phyloP scores from a whole-genome alignment of 306 rosid species.

The Lupinus albus region DNA sequence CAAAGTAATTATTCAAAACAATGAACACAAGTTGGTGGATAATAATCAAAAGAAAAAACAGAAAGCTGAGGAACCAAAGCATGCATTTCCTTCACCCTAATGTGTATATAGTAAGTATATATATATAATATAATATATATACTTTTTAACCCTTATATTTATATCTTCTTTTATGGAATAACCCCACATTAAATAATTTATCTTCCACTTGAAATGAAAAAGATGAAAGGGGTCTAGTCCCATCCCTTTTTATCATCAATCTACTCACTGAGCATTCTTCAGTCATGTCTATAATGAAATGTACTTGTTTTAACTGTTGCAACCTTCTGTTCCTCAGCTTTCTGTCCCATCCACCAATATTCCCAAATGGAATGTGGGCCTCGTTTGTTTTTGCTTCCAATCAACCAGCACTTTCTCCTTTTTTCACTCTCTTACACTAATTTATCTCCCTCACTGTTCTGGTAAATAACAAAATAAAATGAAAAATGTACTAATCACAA shows the following conservation, averaged over 20 bases:
- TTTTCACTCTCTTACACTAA: slow-evolving; percentile 35
- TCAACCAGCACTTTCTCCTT: slow-evolving; percentile 55
- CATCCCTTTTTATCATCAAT: slow-evolving; percentile 61
- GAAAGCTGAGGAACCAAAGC: slow-evolving; percentile 76
- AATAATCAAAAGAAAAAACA: slow-evolving; percentile 44
- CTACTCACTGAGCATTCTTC: slow-evolving; percentile 57
- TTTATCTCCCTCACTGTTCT: slow-evolving; percentile 45
- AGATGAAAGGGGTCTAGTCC: slow-evolving; percentile 66
- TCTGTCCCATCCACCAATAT: slow-evolving; percentile 97
- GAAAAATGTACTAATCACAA: slow-evolving; percentile 9
- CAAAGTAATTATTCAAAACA: slow-evolving; percentile 38
- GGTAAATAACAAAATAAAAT: slow-evolving; percentile 50
- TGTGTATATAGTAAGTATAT: slow-evolving; percentile 10
- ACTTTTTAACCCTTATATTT: slow-evolving; percentile 26
- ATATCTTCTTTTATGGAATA: not conserved
- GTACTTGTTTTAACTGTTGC: slow-evolving; percentile 75
- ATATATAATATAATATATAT: slow-evolving; percentile 22
- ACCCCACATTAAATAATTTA: slow-evolving; percentile 49
- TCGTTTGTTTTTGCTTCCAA: slow-evolving; percentile 57
- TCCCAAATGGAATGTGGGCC: slow-evolving; percentile 83
- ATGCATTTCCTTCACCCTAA: slow-evolving; percentile 42
- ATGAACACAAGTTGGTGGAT: slow-evolving; percentile 59
- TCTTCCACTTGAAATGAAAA: slow-evolving; percentile 60
- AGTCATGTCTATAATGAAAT: slow-evolving; percentile 59
- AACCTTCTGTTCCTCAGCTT: slow-evolving; percentile 95